Percentiles rank a stretch among this genome's conserved stretches.
Conservation (phyloP, 352 stramenopile genomes). For the Elongisporangium prolatum region DNA sequence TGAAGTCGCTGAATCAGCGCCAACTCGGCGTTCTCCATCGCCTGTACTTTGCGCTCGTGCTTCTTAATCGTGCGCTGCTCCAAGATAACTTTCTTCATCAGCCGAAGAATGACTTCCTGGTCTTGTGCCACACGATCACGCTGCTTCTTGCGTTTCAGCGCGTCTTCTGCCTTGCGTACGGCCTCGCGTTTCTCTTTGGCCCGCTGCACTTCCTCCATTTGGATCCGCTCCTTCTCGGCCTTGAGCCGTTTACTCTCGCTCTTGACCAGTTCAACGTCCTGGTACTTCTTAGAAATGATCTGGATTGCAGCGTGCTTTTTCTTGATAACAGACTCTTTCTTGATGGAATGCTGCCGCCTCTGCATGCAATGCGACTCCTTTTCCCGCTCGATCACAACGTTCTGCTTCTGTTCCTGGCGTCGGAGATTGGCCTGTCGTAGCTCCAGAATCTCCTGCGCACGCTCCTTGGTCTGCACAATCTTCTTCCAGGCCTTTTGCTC, state of each 20-base stretch:
- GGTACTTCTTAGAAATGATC: conserved; percentile 70
- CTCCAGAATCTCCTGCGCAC: conserved; percentile 63
- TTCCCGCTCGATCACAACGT: conserved; percentile 33
- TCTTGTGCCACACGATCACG: conserved; percentile 41
- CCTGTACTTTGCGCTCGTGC: conserved; percentile 44
- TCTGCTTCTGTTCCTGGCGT: conserved; percentile 39
- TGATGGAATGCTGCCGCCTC: conserved; percentile 52
- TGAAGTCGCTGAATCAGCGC: conserved; percentile 63
- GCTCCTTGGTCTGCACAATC: conserved; percentile 72
- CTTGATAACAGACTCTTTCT: conserved; percentile 71
- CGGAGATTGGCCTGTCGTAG: conserved; percentile 48
- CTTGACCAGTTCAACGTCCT: conserved; percentile 77
- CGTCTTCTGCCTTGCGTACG: conserved; percentile 53
- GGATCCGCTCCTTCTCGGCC: conserved; percentile 48
- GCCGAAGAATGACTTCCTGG: conserved; percentile 33
- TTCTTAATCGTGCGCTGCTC: conserved; percentile 57
- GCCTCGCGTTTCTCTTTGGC: conserved; percentile 50
- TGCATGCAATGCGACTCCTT: conserved; percentile 40
- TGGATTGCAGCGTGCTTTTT: conserved; percentile 72
- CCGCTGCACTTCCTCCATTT: conserved; percentile 43
- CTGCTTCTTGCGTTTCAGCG: conserved; percentile 45
- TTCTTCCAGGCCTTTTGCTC: conserved; percentile 77
- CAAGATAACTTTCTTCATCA: conserved; percentile 61
- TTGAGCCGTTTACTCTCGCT: conserved; percentile 59
- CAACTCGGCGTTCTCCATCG: conserved; percentile 63